Percentiles rank a stretch among this genome's conserved stretches.
phyloP scores from a whole-genome alignment of 225 moss, liverwort and hornwort genomes.

The Physcomitrium patens region DNA sequence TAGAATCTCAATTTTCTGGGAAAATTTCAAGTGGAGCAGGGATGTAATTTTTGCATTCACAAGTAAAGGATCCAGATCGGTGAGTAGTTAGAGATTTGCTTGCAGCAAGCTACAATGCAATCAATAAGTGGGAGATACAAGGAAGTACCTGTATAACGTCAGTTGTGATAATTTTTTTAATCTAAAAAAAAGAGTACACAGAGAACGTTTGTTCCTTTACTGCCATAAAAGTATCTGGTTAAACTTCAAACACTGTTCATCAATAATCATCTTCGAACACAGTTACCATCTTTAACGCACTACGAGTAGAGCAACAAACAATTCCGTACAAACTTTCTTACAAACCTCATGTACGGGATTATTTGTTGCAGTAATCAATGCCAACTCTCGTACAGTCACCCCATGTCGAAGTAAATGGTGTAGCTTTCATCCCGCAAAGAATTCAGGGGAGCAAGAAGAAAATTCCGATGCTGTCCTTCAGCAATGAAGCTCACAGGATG shows the following conservation, averaged over 20 bases:
- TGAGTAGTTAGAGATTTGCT: too few relatives aligned
- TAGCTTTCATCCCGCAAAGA: constrained; percentile 84
- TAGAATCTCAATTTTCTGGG: too few relatives aligned
- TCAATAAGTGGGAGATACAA: too few relatives aligned
- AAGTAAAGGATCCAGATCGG: too few relatives aligned
- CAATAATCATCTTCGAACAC: not conserved
- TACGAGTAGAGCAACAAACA: not conserved
- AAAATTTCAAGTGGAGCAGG: too few relatives aligned
- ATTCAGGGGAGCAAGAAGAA: constrained; percentile 74
- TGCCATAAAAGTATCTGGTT: not conserved
- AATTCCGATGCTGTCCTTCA: constrained; percentile 55
- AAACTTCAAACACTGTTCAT: not conserved
- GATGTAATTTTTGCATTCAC: too few relatives aligned
- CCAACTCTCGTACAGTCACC: constrained; percentile 10
- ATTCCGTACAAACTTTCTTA: not conserved
- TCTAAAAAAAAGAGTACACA: too few relatives aligned
- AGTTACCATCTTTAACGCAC: not conserved
- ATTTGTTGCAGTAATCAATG: too few relatives aligned
- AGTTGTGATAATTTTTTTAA: too few relatives aligned
- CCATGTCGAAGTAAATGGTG: constrained; percentile 75
- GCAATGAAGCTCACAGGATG: constrained; percentile 79
- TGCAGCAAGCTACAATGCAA: too few relatives aligned
- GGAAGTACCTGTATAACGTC: too few relatives aligned
- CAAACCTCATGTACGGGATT: not conserved
- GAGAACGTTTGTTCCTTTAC: too few relatives aligned